Percentiles rank a stretch among this genome's conserved stretches.
Conservation (phyloP, 352 stramenopile genomes). For the Phytopythium helicoides region DNA sequence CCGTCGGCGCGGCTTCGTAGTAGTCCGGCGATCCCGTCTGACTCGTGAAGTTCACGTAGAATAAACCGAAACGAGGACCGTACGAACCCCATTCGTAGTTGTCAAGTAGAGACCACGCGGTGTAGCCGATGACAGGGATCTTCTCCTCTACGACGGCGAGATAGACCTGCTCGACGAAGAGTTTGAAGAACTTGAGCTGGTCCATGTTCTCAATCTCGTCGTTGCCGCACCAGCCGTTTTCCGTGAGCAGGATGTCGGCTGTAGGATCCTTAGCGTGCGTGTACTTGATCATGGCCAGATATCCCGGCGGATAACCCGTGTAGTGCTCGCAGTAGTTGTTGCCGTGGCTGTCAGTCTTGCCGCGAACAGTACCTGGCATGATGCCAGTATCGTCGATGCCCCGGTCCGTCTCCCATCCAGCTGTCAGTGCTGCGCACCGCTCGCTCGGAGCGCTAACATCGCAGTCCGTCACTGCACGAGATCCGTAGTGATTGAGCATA, state of each 20-base stretch:
- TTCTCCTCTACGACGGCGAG: slow-evolving; percentile 3
- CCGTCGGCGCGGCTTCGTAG: slow-evolving; percentile 11
- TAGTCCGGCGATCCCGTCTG: slow-evolving; percentile 18
- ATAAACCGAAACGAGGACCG: slow-evolving; percentile 41
- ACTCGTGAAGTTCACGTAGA: slow-evolving; percentile 38
- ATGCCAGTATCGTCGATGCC: slow-evolving; percentile 50
- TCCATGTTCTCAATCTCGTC: slow-evolving; percentile 39
- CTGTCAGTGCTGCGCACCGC: too few relatives aligned
- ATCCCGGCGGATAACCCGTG: slow-evolving; percentile 26
- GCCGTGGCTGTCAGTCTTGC: too few relatives aligned
- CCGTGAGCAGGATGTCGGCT: slow-evolving; percentile 35
- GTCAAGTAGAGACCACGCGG: slow-evolving; percentile 25
- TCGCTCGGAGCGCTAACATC: slow-evolving; percentile 23
- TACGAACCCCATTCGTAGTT: slow-evolving; percentile 29
- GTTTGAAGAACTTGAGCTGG: slow-evolving; percentile 32
- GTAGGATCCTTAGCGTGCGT: slow-evolving; percentile 26
- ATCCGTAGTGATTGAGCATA: slow-evolving; percentile 94
- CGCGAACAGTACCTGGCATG: slow-evolving; percentile 32
- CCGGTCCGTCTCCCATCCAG: too few relatives aligned
- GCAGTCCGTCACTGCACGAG: slow-evolving; percentile 40
- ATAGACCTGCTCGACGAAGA: slow-evolving; percentile 28
- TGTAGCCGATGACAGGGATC: slow-evolving; percentile 17
- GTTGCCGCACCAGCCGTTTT: slow-evolving; percentile 62
- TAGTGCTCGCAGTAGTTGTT: too few relatives aligned
- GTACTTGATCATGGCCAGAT: slow-evolving; percentile 36